These are phyloP conservation scores for Coffea canephora DNA, from an alignment of 257 asterid species.

Conservation along the genomic window DNA sequence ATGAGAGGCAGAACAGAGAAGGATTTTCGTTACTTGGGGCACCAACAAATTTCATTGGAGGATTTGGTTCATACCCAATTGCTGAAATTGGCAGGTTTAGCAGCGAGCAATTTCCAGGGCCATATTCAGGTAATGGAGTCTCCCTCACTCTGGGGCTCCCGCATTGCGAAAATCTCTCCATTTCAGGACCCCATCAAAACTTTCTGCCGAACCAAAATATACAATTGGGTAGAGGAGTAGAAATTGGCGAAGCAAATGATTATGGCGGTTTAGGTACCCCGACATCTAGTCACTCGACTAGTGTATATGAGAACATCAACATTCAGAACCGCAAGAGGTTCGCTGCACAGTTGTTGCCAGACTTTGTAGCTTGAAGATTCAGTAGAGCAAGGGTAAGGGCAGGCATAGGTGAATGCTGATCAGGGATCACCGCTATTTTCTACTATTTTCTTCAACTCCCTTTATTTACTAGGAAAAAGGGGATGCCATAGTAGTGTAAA, in stretches of 20 bases:
- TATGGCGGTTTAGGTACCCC: conserved; percentile 42
- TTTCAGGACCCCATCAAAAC: conserved; percentile 57
- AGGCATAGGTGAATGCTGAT: not conserved
- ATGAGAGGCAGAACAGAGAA: conserved; percentile 57
- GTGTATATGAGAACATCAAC: conserved; percentile 65
- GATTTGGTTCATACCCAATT: conserved; percentile 77
- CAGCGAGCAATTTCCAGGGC: conserved; percentile 60
- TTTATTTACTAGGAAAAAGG: conserved; percentile 30
- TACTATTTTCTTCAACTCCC: conserved; percentile 36
- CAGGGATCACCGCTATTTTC: conserved; percentile 9
- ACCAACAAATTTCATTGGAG: conserved; percentile 83
- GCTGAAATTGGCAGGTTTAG: conserved; percentile 69
- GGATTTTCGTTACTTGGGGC: conserved; percentile 71
- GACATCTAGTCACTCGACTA: conserved; percentile 45
- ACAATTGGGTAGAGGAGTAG: conserved; percentile 53
- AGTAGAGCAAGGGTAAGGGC: conserved; percentile 1
- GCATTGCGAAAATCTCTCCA: conserved; percentile 70
- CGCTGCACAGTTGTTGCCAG: conserved; percentile 81
- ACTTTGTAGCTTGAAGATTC: conserved; percentile 58
- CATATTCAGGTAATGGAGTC: conserved; percentile 71
- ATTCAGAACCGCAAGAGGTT: conserved; percentile 76
- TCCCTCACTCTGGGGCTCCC: conserved; percentile 92
- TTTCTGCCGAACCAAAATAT: conserved; percentile 59
- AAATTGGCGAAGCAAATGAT: conserved; percentile 51
- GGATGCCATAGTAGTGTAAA: conserved; percentile 50